Base-by-base conservation (phyloP, 2,329 filamentous ascomycete genomes). In the Cucurbitaria berberidis region DNA sequence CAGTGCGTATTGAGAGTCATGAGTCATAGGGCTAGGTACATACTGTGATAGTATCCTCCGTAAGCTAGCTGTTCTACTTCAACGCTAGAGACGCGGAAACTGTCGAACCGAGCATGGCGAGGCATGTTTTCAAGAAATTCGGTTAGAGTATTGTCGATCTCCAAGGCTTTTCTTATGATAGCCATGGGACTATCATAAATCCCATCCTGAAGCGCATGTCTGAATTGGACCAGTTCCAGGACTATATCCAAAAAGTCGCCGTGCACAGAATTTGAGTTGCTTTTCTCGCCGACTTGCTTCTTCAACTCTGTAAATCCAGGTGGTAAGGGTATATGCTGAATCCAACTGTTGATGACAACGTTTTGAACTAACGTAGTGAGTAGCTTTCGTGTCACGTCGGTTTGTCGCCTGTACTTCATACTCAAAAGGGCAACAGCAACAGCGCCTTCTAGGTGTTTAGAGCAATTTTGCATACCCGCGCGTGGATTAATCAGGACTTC, bases 371-470 rank as follows among this genome's bases (percentile, higher is more conserved):
- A 22, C 0, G 56, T 62, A 8, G 45, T 57, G 11, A 67, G 52
- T 8, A 68, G 15, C 13, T 55, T 57, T 8, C 49, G 47, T 7
- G 54, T 57, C 0, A 67, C 26, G 0, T 59, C 44, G 29, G 61
- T 66, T 9, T 53, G 46, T 7, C 50, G 30, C 15, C 45, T 38
- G 16, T 58, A 51, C 29, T 67, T 59, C n/a, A 64, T 35, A 15
- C 57, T 55, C 42, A 72, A 41, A 9, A 49, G 55, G 10, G 66
- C 64, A n/a, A 70, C 55, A 3, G 61, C 51, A 16, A 68, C 56
- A n/a, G 67, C 67, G 5, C 69, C 69, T 16, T 64, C 57, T 3
- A 72, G 50, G 39, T 72, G 69, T 47, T 60, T 72, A 9, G 52
- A 54, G 39, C 64, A 55, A 36, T 68, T 70, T 7, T 57, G 43